Base-by-base conservation (phyloP, 208 protist species). In the Eutreptiella sp. region DNA sequence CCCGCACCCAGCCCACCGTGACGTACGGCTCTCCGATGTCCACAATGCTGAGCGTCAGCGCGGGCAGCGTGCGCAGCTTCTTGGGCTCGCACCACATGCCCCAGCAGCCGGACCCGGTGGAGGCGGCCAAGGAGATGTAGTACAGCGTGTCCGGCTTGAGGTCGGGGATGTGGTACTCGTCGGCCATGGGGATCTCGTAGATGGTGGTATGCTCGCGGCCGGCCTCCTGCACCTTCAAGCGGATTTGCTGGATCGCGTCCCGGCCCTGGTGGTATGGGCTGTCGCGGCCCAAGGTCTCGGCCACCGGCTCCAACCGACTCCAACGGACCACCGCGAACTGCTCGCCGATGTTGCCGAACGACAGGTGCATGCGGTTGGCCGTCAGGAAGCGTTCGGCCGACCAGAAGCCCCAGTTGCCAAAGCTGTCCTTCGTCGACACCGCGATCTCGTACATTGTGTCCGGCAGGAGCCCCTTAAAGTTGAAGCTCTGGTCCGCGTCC, bases 281-380 rank as follows among this genome's bases (percentile, higher is more conserved):
- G n/a, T n/a, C n/a, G n/a, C n/a, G 26, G 65, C 66, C 23, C 48
- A 1, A 11, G 57, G 31, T 47, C 23, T 21, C n/a, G n/a, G n/a
- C n/a, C n/a, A n/a, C n/a, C n/a, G n/a, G n/a, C n/a, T n/a, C n/a
- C n/a, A n/a, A n/a, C n/a, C 87, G 80, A 39, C 83, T 79, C 84
- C 87, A 93, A 63, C 90, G 79, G 19, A 93, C 73, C 63, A 89
- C 71, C 16, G 78, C 87, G 65, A 93, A 93, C 62, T 93, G 84
- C 66, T 93, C 87, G 32, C 87, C 87, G 42, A 89, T 87, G 64
- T 80, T 93, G 42, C 81, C 81, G 53, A 90, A 89, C 16, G 81
- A 87, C 32, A 88, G 76, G 50, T 82, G 81, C 63, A 89, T 48
- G 23, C 71, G 75, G 27, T 81, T 75, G 57, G 85, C 75, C 9